These are phyloP conservation scores for Retiboletus fuscus DNA, from an alignment of 1,284 basidiomycete genomes.

Conservation along the genomic window DNA sequence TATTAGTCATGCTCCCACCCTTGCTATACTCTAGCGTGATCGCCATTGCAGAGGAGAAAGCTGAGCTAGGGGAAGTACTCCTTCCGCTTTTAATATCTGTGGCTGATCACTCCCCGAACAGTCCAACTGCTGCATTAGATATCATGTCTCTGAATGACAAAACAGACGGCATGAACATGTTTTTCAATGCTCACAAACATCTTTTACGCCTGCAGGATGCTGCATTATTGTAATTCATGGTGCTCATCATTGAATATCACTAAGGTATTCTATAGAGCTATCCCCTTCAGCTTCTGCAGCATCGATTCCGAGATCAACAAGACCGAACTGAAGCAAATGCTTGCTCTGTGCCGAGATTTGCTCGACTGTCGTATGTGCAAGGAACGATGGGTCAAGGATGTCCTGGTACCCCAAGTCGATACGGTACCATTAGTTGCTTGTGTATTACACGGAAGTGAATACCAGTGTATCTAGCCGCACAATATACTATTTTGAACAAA, in stretches of 20 bases:
- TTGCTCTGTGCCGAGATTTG: conserved; percentile 55
- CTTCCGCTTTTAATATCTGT: conserved; percentile 53
- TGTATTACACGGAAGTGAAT: too few species aligned
- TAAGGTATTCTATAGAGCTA: conserved; percentile 54
- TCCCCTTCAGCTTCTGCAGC: conserved; percentile 59
- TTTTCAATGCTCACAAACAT: conserved; percentile 61
- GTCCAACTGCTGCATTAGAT: conserved; percentile 63
- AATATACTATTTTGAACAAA: too few species aligned
- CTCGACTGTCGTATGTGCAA: conserved; percentile 58
- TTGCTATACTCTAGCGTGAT: conserved; percentile 59
- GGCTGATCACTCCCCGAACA: conserved; percentile 62
- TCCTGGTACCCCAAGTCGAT: conserved; percentile 55
- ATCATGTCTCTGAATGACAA: conserved; percentile 58
- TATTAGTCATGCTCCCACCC: conserved; percentile 57
- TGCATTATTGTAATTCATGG: conserved; percentile 57
- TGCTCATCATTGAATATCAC: conserved; percentile 55
- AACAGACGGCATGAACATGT: conserved; percentile 48
- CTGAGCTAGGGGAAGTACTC: conserved; percentile 50
- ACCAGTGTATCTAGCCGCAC: too few species aligned
- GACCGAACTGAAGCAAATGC: conserved; percentile 58
- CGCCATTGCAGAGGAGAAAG: conserved; percentile 51
- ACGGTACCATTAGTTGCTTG: conserved; percentile 38
- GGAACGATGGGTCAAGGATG: conserved; percentile 64
- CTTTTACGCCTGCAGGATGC: conserved; percentile 71
- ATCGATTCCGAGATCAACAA: conserved; percentile 55